Percentiles rank a stretch among this genome's conserved stretches.
Evolutionary conservation across 805 yeast species (phyloP).

Genomic region (Huiozyma sinensis): DNA sequence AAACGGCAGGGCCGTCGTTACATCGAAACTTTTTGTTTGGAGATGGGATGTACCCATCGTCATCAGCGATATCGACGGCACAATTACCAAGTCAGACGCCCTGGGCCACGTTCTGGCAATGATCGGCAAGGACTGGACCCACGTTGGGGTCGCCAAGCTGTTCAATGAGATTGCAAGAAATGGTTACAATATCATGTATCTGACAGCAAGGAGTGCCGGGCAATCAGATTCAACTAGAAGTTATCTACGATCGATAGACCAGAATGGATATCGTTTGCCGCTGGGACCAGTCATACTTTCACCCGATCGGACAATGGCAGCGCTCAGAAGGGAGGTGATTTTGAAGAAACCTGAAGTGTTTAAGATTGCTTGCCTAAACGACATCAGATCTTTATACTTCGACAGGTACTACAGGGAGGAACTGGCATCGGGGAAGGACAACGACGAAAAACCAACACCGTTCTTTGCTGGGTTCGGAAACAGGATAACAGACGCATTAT

Average conservation of each 20-base stretch:
- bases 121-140: constrained; percentile 97
- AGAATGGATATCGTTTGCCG: constrained; percentile 67
- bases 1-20: constrained; percentile 68
- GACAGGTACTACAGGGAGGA: constrained; percentile 5
- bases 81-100: constrained; percentile 96
- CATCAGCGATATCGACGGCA: constrained; percentile 95
- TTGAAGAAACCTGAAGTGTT: constrained; percentile 95
- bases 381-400: constrained; percentile 60
- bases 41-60: constrained; percentile 77
- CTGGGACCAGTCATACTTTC: constrained; percentile 87
- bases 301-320: constrained; percentile 96
- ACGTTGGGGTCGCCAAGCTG: constrained; percentile 84
- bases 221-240: constrained; percentile 87
- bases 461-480: constrained; percentile 98
- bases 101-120: constrained; percentile 89
- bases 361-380: constrained; percentile 92
- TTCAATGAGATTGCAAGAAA: constrained; percentile 78
- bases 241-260: constrained; percentile 67
- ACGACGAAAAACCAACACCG: constrained; percentile 52
- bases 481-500: constrained; percentile 89
- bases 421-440: constrained; percentile 1
- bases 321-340: constrained; percentile 82
- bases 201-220: constrained; percentile 93
- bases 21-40: constrained; percentile 75
- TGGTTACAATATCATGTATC: constrained; percentile 87